A percentile compares a stretch with the other conserved stretches of the same genome.
Conservation (phyloP, 176 grass and related monocot species). For the Alloteropsis semialata region DNA sequence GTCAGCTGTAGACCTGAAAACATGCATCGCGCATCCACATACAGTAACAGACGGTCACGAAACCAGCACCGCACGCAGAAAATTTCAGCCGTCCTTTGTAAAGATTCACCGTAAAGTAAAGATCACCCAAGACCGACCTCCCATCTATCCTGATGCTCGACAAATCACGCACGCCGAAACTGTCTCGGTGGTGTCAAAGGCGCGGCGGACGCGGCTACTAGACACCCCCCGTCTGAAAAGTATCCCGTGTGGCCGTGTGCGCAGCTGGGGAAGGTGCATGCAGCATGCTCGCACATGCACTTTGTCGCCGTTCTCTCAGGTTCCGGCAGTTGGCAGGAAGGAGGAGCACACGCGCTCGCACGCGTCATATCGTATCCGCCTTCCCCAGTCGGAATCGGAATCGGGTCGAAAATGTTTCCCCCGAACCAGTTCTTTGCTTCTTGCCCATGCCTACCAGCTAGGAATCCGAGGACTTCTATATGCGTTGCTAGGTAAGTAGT, state of each 20-base stretch:
- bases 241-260: too few species aligned
- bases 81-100: background rate
- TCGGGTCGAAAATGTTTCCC: background rate
- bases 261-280: conserved; percentile 13
- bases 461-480: background rate
- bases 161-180: background rate
- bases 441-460: background rate
- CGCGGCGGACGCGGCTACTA: conserved; percentile 21
- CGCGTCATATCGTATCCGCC: background rate
- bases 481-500: background rate
- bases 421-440: background rate
- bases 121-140: background rate
- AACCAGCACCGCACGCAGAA: background rate
- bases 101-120: too few species aligned
- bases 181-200: background rate
- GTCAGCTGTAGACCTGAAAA: background rate
- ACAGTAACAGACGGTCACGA: background rate
- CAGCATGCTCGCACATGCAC: background rate
- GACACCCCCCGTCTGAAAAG: background rate
- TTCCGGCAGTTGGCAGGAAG: background rate
- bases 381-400: background rate
- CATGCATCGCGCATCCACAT: background rate
- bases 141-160: background rate
- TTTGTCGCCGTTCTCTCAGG: background rate
- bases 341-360: background rate